Base-by-base conservation (phyloP, 495 filamentous ascomycete species). In the Penicillium cataractarum region DNA sequence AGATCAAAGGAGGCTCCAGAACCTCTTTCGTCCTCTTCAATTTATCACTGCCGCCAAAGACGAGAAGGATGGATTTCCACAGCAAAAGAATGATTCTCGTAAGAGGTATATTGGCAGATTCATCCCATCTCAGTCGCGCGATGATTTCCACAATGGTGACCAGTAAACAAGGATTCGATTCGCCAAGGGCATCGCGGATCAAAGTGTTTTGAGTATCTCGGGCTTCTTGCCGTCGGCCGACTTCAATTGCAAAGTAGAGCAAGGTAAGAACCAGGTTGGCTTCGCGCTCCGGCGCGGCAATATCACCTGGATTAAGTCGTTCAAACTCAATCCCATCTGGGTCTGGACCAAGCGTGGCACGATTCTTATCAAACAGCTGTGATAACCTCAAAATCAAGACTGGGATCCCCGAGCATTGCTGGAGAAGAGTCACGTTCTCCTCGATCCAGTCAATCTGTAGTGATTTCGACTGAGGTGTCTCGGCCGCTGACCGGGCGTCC, bases 11-110 rank as follows among this genome's bases (percentile, higher is more conserved):
- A 21, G 80, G 76, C 53, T 80, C 77, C 22, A 85, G 61, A 15
- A 64, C 86, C 57, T 80, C 78, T 73, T 97, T 98, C 50, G 89
- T 85, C 51, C 84, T 81, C 24, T 88, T 83, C n/a, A 97, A 80
- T 39, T 90, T 86, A 27, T 82, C 67, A 50, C 79, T 87, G 40
- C 90, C 90, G 33, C 95, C 95, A 66, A 99, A 93, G 0, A 91
- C 79, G 9, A 97, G 83, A 21, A 99, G 81, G 10, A 96, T 82
- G 0, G 89, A 87, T 74, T 99, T 99, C 96, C 96, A 98, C 26
- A 92, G 86, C 19, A 97, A 75, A 5, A 96, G 80, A 44, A 97
- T 84, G 24, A 94, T 81, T 76, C 86, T 88, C 10, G 84, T 81
- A 15, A 90, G 78, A 0, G 89, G 87, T 19, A 92, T 72, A 59